A percentile compares a stretch with the other conserved stretches of the same genome.
These are phyloP conservation scores for Pascua guehoae DNA, from an alignment of 1,284 basidiomycete species.

Conservation along the genomic window DNA sequence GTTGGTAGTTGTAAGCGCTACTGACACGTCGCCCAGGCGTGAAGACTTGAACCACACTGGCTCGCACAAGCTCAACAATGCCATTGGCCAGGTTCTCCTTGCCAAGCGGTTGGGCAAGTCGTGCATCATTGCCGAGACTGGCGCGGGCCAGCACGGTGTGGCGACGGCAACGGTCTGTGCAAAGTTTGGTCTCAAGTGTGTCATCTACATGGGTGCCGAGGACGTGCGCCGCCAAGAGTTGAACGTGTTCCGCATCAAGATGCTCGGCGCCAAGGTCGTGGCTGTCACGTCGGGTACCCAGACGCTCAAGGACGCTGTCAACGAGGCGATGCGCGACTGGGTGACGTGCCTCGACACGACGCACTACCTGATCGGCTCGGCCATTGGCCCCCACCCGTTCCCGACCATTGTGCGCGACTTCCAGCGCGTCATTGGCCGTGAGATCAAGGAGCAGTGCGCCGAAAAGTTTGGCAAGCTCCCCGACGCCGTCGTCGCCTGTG, in stretches of 20 bases:
- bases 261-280: slow-evolving; percentile 92
- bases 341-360: slow-evolving; percentile 90
- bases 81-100: slow-evolving; percentile 89
- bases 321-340: slow-evolving; percentile 97
- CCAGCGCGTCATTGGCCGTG: slow-evolving; percentile 90
- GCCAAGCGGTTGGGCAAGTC: slow-evolving; percentile 90
- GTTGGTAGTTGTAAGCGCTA: too few species aligned
- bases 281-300: slow-evolving; percentile 91
- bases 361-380: slow-evolving; percentile 95
- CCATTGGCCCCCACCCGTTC: slow-evolving; percentile 97
- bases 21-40: slow-evolving; percentile 16
- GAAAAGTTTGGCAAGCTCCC: slow-evolving; percentile 78
- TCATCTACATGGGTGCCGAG: slow-evolving; percentile 98
- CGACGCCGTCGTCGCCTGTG: slow-evolving; percentile 92
- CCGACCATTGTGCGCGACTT: slow-evolving; percentile 98
- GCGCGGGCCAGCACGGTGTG: slow-evolving; percentile 97
- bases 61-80: slow-evolving; percentile 96
- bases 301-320: slow-evolving; percentile 97
- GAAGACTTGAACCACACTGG: slow-evolving; percentile 79
- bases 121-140: slow-evolving; percentile 97
- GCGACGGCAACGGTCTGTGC: slow-evolving; percentile 98
- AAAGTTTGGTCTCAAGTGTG: slow-evolving; percentile 90
- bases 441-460: slow-evolving; percentile 85
- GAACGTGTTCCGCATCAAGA: slow-evolving; percentile 97
- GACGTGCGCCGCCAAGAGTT: slow-evolving; percentile 92